These are phyloP conservation scores for Rhodocollybia butyracea DNA, from an alignment of 768 basidiomycete genomes.

Conservation along the genomic window DNA sequence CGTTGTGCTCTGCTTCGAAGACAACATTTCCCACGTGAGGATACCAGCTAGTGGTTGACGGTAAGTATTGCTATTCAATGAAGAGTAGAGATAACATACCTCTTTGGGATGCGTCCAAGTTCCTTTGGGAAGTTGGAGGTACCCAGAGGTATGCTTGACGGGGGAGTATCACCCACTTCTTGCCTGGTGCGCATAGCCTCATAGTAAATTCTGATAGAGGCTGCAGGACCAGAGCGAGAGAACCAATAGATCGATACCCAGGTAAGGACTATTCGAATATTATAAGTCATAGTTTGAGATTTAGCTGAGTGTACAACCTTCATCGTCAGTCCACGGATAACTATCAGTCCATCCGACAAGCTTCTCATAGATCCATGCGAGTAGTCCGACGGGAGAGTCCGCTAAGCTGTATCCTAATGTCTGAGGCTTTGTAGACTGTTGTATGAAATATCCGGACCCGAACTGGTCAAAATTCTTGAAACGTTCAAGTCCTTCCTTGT, in stretches of 20 bases:
- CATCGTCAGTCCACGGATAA: conserved; percentile 45
- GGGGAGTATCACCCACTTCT: not conserved
- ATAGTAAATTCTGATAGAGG: conserved; percentile 14
- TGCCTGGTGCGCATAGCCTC: conserved; percentile 11
- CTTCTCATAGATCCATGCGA: conserved; percentile 35
- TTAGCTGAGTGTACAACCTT: conserved; percentile 22
- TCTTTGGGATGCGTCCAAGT: not conserved
- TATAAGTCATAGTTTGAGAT: too few relatives aligned
- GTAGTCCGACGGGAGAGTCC: conserved; percentile 41
- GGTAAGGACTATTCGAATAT: conserved; percentile 16
- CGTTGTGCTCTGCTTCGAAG: conserved; percentile 2
- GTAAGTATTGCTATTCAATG: not conserved
- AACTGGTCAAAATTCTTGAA: not conserved
- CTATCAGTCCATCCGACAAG: conserved; percentile 30
- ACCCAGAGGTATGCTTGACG: not conserved
- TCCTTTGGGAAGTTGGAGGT: conserved; percentile 1
- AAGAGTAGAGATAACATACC: not conserved
- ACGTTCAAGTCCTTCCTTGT: conserved; percentile 5
- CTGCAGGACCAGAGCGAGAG: conserved; percentile 24
- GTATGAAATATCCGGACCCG: conserved; percentile 22
- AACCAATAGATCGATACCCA: conserved; percentile 29
- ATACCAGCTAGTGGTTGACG: not conserved
- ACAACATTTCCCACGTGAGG: not conserved
- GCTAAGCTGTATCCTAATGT: conserved; percentile 36
- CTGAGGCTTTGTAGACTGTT: conserved; percentile 30